Base-by-base conservation (phyloP, 2,329 filamentous ascomycete species). In the Verticillium nubilum region DNA sequence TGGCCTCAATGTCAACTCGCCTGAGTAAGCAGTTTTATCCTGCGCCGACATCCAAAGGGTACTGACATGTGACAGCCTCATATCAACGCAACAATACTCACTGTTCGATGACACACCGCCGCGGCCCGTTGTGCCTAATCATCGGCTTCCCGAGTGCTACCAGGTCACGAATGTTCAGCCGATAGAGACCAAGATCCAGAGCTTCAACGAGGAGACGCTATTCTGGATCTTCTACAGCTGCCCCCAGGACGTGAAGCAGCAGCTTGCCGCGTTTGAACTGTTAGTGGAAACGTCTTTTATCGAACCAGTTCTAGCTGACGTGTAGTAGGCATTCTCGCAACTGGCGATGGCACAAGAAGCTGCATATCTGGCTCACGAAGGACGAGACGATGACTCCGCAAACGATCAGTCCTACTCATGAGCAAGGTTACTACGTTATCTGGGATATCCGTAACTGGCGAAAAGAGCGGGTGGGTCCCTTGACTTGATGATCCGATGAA, bases 171-270 rank as follows among this genome's bases (percentile, higher is more conserved):
- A 89, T 62, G 84, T 87, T 27, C 84, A 86, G 64, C 79, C 84
- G 2, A 81, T 89, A 57, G 84, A 88, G 62, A 84, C 79, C 65
- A 88, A 88, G 71, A 86, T 88, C 55, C 77, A 78, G 47, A 87
- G 81, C 63, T 88, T 89, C 72, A 88, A 87, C 64, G 86, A 89
- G 63, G 86, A 89, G 71, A 87, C 86, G 0, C 73, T 89, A 54
- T 85, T 89, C 71, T 87, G 84, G 80, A 88, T 89, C 64, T 89
- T 89, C 67, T 88, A 89, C 71, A 86, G 83, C 71, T 86, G 83
- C 61, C 84, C 86, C 7, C 77, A 80, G 52, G 86, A 88, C 66
- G 68, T 82, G 35, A 85, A 86, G 69, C 86, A 89, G 68, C 81
- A 86, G 54, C 74, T 86, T 73, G 86, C 86, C 2, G 86, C 86